Evolutionary conservation across 2,329 filamentous ascomycete genomes (phyloP).

Genomic region (Aureobasidium zeae): DNA sequence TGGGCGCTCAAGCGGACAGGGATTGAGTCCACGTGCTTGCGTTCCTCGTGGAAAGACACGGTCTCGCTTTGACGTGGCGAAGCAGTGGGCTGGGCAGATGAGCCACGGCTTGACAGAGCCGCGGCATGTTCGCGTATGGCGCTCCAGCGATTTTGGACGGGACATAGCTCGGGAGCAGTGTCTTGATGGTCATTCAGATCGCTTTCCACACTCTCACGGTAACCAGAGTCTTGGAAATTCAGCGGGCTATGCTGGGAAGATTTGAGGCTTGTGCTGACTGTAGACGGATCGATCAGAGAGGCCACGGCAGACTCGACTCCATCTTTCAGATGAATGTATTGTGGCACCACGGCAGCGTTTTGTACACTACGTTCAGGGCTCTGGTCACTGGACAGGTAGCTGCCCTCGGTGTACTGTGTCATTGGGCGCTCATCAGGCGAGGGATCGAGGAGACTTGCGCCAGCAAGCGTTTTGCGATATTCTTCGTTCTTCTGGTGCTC

Average conservation of each 20-base stretch:
- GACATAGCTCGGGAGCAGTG: conserved; percentile 18
- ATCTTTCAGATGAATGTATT: conserved; percentile 61
- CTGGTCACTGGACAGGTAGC: conserved; percentile 34
- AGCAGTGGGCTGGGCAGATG: neutral
- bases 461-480: conserved; percentile 40
- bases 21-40: conserved; percentile 24
- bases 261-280: conserved; percentile 44
- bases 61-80: conserved; percentile 3
- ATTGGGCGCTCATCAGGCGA: conserved; percentile 40
- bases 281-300: conserved; percentile 77
- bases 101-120: conserved; percentile 6
- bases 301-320: conserved; percentile 85
- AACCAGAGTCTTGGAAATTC: conserved; percentile 6
- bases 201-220: conserved; percentile 23
- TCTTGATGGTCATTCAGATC: conserved; percentile 16
- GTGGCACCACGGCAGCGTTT: conserved; percentile 61
- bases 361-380: conserved; percentile 61
- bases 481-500: conserved; percentile 53
- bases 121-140: conserved; percentile 34
- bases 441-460: conserved; percentile 2
- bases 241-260: conserved; percentile 7
- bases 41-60: neutral
- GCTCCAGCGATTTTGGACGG: conserved; percentile 26
- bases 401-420: conserved; percentile 47
- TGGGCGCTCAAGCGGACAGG: conserved; percentile 56